Conservation (phyloP, 2,329 filamentous ascomycete genomes). For the Stagonosporopsis chrysanthemi region DNA sequence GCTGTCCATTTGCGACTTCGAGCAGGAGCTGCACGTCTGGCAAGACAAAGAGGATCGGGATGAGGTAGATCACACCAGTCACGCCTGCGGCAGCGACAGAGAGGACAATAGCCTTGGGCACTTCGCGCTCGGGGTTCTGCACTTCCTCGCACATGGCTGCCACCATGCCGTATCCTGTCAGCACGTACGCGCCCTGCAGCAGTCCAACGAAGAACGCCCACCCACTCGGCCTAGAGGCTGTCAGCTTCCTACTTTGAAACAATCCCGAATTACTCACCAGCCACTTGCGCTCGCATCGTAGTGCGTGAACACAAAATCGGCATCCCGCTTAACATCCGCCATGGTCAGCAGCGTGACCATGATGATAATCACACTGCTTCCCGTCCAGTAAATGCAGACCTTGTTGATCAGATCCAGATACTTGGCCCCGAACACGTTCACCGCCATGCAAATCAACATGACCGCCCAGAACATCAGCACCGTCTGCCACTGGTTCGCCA, state of each 20-base stretch:
- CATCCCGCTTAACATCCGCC: slow-evolving; percentile 65
- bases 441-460: slow-evolving; percentile 68
- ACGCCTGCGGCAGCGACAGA: slow-evolving; percentile 72
- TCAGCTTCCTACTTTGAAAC: not conserved
- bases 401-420: slow-evolving; percentile 75
- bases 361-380: slow-evolving; percentile 71
- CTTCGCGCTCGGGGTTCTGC: slow-evolving; percentile 71
- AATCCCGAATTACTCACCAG: slow-evolving; percentile 56
- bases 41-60: slow-evolving; percentile 78
- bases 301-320: slow-evolving; percentile 71
- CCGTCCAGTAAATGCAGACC: slow-evolving; percentile 76
- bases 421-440: slow-evolving; percentile 70
- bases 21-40: slow-evolving; percentile 71
- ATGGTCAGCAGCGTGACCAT: slow-evolving; percentile 69
- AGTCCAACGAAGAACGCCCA: slow-evolving; percentile 78
- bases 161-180: slow-evolving; percentile 75
- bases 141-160: slow-evolving; percentile 77
- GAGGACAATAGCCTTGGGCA: slow-evolving; percentile 74
- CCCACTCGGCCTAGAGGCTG: slow-evolving; percentile 60
- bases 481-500: slow-evolving; percentile 72
- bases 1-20: slow-evolving; percentile 73
- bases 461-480: slow-evolving; percentile 76
- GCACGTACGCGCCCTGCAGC: slow-evolving; percentile 68
- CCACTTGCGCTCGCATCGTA: slow-evolving; percentile 71
- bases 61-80: slow-evolving; percentile 71